Percentiles rank a stretch among this genome's conserved stretches.
Conservation (phyloP, 306 rosid species). For the Cicer chorassanicum region DNA sequence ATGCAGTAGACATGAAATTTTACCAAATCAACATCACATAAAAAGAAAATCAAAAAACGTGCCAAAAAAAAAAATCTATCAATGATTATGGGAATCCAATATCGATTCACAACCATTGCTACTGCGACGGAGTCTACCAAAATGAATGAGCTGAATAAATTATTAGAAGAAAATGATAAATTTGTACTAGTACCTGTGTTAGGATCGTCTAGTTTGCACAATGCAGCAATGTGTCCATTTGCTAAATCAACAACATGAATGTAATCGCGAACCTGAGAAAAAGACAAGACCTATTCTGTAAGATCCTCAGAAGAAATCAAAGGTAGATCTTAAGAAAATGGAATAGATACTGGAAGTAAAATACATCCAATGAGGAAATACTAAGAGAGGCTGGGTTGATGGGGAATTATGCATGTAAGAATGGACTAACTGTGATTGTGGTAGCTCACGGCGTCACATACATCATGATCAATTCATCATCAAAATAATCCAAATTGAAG, state of each 20-base stretch:
- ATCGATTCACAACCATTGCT: constrained; percentile 21
- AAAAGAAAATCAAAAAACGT: not conserved
- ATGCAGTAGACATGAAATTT: not conserved
- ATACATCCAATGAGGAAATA: constrained; percentile 17
- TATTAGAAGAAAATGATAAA: not conserved
- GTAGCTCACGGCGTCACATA: not conserved
- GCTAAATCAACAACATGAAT: constrained; percentile 97
- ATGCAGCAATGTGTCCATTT: constrained; percentile 94
- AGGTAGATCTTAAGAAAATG: not conserved
- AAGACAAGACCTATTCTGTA: constrained; percentile 34
- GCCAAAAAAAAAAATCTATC: not conserved
- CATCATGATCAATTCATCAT: not conserved
- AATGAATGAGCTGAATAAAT: not conserved
- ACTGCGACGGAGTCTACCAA: not conserved
- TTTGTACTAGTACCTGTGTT: constrained; percentile 60
- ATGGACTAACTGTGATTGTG: not conserved
- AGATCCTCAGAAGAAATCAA: constrained; percentile 40
- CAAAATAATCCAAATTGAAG: constrained; percentile 15
- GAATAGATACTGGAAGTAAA: not conserved
- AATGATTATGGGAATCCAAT: not conserved
- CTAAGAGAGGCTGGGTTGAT: constrained; percentile 7
- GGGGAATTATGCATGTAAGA: constrained; percentile 1
- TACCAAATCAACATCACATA: not conserved
- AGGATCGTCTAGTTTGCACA: constrained; percentile 69
- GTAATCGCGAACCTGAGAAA: constrained; percentile 90